These are phyloP conservation scores for Lotmaria passim DNA, from an alignment of 208 protist genomes.

Conservation along the genomic window DNA sequence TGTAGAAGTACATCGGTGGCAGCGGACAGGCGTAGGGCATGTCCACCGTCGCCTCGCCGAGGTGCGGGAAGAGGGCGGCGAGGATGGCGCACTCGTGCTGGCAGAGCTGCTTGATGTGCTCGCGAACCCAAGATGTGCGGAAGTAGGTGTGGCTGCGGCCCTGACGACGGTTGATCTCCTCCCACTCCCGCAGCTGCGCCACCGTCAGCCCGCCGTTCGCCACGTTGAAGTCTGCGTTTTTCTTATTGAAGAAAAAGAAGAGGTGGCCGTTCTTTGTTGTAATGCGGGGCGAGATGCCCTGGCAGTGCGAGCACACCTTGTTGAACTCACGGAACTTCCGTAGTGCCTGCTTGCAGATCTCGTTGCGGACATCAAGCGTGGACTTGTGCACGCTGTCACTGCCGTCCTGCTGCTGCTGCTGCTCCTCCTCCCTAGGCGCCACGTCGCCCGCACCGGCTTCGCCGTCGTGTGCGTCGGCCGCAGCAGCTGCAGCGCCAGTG, in stretches of 20 bases:
- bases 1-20: slow-evolving; percentile 66
- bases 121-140: slow-evolving; percentile 52
- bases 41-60: slow-evolving; percentile 74
- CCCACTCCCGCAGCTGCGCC: slow-evolving; percentile 69
- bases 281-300: slow-evolving; percentile 72
- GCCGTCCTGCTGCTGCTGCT: background rate
- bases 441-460: background rate
- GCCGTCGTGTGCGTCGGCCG: background rate
- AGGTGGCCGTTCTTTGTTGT: slow-evolving; percentile 80
- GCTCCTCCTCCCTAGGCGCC: no score
- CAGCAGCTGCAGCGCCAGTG: background rate
- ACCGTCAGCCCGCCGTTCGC: slow-evolving; percentile 54
- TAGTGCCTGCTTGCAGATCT: slow-evolving; percentile 77
- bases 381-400: slow-evolving; percentile 34
- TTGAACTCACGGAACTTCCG: slow-evolving; percentile 60
- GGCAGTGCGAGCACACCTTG: slow-evolving; percentile 79
- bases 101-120: slow-evolving; percentile 88
- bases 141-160: slow-evolving; percentile 78
- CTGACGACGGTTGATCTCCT: slow-evolving; percentile 61
- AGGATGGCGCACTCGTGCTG: slow-evolving; percentile 69
- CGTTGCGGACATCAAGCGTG: slow-evolving; percentile 72
- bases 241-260: slow-evolving; percentile 85
- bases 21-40: slow-evolving; percentile 62
- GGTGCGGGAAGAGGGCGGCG: slow-evolving; percentile 72
- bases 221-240: slow-evolving; percentile 64